A percentile compares a stretch with the other conserved stretches of the same genome.
Evolutionary conservation across 768 basidiomycete species (phyloP).

Genomic region (Botryobasidium botryosum): DNA sequence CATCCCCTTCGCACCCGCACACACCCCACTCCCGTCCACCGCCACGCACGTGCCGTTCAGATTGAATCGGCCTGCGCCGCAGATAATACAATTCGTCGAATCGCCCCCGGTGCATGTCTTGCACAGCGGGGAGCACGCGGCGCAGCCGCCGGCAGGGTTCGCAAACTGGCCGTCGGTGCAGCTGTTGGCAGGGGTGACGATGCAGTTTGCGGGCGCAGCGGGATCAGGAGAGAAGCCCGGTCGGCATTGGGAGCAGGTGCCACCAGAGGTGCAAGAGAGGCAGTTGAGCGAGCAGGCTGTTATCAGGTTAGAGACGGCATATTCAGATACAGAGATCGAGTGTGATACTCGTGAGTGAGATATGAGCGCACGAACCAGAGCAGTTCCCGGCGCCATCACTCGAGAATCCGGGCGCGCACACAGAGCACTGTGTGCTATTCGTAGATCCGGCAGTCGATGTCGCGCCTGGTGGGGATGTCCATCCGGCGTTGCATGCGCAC

Average conservation of each 20-base stretch:
- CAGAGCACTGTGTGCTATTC: conserved; percentile 53
- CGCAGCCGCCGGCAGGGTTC: conserved; percentile 33
- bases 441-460: conserved; percentile 29
- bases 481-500: conserved; percentile 64
- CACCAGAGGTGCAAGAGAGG: conserved; percentile 45
- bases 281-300: conserved; percentile 63
- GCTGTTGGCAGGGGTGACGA: conserved; percentile 28
- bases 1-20: conserved; percentile 43
- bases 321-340: no score
- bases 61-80: conserved; percentile 40
- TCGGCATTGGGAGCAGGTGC: conserved; percentile 55
- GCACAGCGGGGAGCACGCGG: conserved; percentile 46
- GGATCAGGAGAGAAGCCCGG: conserved; percentile 49
- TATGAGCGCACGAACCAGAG: conserved; percentile 30
- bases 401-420: conserved; percentile 65
- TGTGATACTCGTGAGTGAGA: not conserved
- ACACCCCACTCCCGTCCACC: conserved; percentile 50
- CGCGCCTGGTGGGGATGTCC: conserved; percentile 26
- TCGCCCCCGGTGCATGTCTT: conserved; percentile 50
- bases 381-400: conserved; percentile 52
- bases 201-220: conserved; percentile 50
- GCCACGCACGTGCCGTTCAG: conserved; percentile 58
- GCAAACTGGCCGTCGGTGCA: conserved; percentile 56
- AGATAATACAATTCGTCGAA: conserved; percentile 55
- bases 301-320: not conserved